A percentile compares a stretch with the other conserved stretches of the same genome.
Conservation (phyloP, 1,284 basidiomycete genomes). For the Pseudozyma tsukubaensis region DNA sequence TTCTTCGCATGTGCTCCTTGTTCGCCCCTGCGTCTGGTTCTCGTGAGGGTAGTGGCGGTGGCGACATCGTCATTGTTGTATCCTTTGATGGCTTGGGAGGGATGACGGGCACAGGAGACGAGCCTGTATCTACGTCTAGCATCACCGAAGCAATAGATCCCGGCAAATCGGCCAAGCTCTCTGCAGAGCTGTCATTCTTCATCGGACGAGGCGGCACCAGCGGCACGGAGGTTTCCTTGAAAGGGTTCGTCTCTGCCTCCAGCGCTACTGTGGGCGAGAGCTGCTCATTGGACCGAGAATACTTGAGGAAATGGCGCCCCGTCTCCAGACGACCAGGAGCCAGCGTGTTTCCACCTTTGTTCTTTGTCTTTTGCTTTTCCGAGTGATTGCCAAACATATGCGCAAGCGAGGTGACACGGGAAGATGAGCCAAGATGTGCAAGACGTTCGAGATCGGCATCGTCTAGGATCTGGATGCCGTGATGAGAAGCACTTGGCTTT, state of each 20-base stretch:
- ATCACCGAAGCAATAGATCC: constrained; percentile 29
- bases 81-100: background rate
- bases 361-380: constrained; percentile 6
- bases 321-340: constrained; percentile 27
- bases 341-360: background rate
- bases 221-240: constrained; percentile 26
- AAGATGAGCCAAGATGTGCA: constrained; percentile 13
- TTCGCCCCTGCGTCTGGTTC: background rate
- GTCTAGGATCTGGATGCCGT: constrained; percentile 40
- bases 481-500: constrained; percentile 23
- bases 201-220: constrained; percentile 37
- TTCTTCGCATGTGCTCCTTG: constrained; percentile 11
- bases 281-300: constrained; percentile 48
- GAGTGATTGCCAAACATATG: constrained; percentile 28
- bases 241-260: constrained; percentile 10
- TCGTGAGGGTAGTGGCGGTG: constrained; percentile 25
- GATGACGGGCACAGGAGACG: constrained; percentile 9
- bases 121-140: constrained; percentile 15
- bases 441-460: constrained; percentile 47
- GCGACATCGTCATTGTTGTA: background rate
- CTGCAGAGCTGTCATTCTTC: constrained; percentile 29
- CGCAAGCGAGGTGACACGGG: constrained; percentile 36
- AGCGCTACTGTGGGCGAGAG: constrained; percentile 25
- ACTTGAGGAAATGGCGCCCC: constrained; percentile 37
- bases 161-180: constrained; percentile 25